Conservation (phyloP, 768 basidiomycete genomes). For the Nidularia sp. region DNA sequence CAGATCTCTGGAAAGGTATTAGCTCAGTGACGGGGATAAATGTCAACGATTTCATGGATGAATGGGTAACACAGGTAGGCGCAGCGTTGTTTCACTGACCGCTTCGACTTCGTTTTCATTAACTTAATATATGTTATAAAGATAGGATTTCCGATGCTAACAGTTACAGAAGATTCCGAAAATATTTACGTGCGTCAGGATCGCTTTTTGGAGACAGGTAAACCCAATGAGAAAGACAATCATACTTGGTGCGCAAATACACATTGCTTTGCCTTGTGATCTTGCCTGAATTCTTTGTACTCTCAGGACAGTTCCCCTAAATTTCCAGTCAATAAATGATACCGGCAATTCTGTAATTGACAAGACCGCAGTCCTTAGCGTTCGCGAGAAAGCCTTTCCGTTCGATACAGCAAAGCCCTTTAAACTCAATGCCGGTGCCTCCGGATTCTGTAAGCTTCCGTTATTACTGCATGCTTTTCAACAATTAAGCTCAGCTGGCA, state of each 20-base stretch:
- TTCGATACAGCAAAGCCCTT: conserved; percentile 76
- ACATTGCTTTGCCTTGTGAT: too few species aligned
- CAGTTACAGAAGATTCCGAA: conserved; percentile 70
- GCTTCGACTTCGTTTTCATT: too few species aligned
- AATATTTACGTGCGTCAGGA: conserved; percentile 85
- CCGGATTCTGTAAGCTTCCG: conserved; percentile 72
- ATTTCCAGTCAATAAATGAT: conserved; percentile 58
- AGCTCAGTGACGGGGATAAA: conserved; percentile 69
- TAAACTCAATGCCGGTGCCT: conserved; percentile 89
- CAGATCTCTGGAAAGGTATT: conserved; percentile 87
- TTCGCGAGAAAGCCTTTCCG: conserved; percentile 62
- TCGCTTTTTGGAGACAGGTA: conserved; percentile 86
- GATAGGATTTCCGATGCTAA: conserved; percentile 86
- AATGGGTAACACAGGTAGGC: conserved; percentile 82
- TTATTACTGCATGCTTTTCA: too few species aligned
- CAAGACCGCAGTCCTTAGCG: conserved; percentile 57
- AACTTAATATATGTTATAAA: conserved; percentile 11
- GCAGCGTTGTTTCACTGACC: too few species aligned
- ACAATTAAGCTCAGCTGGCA: conserved; percentile 16
- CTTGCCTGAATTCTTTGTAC: too few species aligned
- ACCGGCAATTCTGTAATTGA: conserved; percentile 58
- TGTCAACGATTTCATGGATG: conserved; percentile 78
- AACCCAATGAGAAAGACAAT: conserved; percentile 76
- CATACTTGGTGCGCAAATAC: conserved; percentile 65
- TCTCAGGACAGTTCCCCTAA: conserved; percentile 76